Percentiles rank a stretch among this genome's conserved stretches.
Conservation (phyloP, 768 basidiomycete species). For the Polyporus arcularius region DNA sequence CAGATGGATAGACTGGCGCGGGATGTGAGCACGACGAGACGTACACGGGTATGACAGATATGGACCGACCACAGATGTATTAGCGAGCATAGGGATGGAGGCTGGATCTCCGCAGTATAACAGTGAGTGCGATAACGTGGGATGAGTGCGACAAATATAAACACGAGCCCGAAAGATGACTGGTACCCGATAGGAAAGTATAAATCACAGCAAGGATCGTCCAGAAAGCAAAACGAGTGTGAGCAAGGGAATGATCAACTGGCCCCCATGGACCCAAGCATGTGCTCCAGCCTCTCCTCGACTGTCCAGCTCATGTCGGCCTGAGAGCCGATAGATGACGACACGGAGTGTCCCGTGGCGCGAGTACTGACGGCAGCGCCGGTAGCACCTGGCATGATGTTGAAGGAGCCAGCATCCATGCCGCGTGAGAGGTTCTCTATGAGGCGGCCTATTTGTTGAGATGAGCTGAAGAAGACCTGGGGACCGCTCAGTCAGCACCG, state of each 20-base stretch:
- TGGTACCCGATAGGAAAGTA: slow-evolving; percentile 5
- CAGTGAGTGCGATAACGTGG: slow-evolving; percentile 1
- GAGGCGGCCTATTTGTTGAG: slow-evolving; percentile 78
- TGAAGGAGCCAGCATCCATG: slow-evolving; percentile 83
- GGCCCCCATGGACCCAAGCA: slow-evolving; percentile 50
- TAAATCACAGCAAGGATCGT: slow-evolving; percentile 13
- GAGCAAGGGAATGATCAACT: slow-evolving; percentile 26
- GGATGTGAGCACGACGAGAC: slow-evolving; percentile 34
- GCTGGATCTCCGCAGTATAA: slow-evolving; percentile 1
- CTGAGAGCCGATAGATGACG: slow-evolving; percentile 64
- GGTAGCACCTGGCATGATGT: slow-evolving; percentile 52
- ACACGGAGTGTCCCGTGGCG: slow-evolving; percentile 47
- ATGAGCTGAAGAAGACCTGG: slow-evolving; percentile 74
- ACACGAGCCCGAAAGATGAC: slow-evolving; percentile 6
- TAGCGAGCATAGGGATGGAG: slow-evolving; percentile 9
- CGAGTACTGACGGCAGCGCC: slow-evolving; percentile 33
- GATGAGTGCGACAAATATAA: slow-evolving; percentile 6
- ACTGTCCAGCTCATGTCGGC: slow-evolving; percentile 67
- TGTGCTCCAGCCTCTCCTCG: slow-evolving; percentile 75
- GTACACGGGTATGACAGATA: not conserved
- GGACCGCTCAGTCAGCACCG: not conserved
- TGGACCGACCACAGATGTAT: slow-evolving; percentile 12
- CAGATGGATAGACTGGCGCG: slow-evolving; percentile 69
- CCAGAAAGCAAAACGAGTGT: slow-evolving; percentile 12
- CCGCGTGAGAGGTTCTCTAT: slow-evolving; percentile 83